Evolutionary conservation across 805 yeast genomes (phyloP), one percentile per base, ranked within the genome.

Genomic region (Yarrowia alimentaria): DNA sequence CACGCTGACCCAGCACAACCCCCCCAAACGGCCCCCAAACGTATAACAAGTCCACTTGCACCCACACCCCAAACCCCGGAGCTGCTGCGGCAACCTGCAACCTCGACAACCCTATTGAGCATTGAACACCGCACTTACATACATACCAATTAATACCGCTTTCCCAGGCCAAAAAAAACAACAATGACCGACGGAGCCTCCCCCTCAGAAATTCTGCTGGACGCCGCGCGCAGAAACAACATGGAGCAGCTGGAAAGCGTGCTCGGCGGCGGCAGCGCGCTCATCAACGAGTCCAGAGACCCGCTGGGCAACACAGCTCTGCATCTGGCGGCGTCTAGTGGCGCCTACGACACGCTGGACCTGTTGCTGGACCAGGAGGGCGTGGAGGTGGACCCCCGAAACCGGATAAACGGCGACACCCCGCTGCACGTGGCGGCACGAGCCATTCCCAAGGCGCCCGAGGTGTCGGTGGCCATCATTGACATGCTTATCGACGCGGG

Each of bases 401-500:
- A 85, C 64, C 74, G 80, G 28, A 53, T 76, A 21, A 83, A 83
- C 48, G 90, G 89, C 29, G 90, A 86, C 57, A 87, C 97, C 1
- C 97, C 99, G 11, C 74, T 93, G 56, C 98, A 91, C 66, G 69
- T 77, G 55, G 94, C 96, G 5, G 95, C 83, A 10, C 77, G 76
- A 55, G 91, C 85, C 64, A 74, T 90, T 11, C 71, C 72, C 37
- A 81, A 79, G 19, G 96, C 91, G 61, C 86, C 93, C 0, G 96
- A 86, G 54, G 37, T 43, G 29, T 43, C 40, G 3, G 40, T 51
- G 50, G 60, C 56, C 16, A 52, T 64, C 10, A 70, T 82, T 10
- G 95, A 86, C 60, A 84, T 83, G 63, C 75, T 93, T 55, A 70
- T 93, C 31, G 96, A 90, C 60, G 95, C 94, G 21, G 98, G 99